Percentiles rank a stretch among this genome's conserved stretches.
These are phyloP conservation scores for Pyrenophora teres DNA, from an alignment of 2,329 filamentous ascomycete species.

Conservation along the genomic window DNA sequence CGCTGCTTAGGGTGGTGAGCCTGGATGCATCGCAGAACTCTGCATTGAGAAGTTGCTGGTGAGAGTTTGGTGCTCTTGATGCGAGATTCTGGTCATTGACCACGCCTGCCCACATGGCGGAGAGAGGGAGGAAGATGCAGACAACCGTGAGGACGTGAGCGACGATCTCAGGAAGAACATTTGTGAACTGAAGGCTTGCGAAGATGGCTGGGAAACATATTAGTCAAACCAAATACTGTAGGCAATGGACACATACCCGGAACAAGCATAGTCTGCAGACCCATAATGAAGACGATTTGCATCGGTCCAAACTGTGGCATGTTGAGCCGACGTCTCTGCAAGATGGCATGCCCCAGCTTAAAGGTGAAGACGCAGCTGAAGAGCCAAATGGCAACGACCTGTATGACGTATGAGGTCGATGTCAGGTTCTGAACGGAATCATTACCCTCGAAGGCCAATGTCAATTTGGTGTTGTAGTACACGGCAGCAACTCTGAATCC, in stretches of 20 bases:
- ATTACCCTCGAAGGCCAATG: conserved; percentile 45
- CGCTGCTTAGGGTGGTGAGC: conserved; percentile 9
- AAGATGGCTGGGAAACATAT: conserved; percentile 59
- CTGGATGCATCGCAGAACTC: conserved; percentile 25
- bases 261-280: conserved; percentile 67
- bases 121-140: conserved; percentile 67
- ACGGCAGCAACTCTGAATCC: conserved; percentile 59
- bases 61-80: conserved; percentile 28
- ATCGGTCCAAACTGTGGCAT: conserved; percentile 66
- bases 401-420: conserved; percentile 54
- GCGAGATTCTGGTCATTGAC: conserved; percentile 30
- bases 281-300: conserved; percentile 70
- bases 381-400: conserved; percentile 63
- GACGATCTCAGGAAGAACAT: conserved; percentile 58
- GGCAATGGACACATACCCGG: conserved; percentile 54
- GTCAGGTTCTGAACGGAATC: conserved; percentile 23
- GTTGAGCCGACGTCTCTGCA: conserved; percentile 60
- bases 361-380: conserved; percentile 66
- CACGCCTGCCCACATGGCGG: conserved; percentile 66
- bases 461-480: conserved; percentile 53
- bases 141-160: conserved; percentile 62
- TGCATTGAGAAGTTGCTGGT: conserved; percentile 33
- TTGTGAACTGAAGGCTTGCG: conserved; percentile 61
- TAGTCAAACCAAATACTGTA: conserved; percentile 13
- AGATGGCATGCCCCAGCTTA: conserved; percentile 65